These are phyloP conservation scores for Eimeria falciformis DNA, from an alignment of 169 alveolate genomes.

Conservation along the genomic window DNA sequence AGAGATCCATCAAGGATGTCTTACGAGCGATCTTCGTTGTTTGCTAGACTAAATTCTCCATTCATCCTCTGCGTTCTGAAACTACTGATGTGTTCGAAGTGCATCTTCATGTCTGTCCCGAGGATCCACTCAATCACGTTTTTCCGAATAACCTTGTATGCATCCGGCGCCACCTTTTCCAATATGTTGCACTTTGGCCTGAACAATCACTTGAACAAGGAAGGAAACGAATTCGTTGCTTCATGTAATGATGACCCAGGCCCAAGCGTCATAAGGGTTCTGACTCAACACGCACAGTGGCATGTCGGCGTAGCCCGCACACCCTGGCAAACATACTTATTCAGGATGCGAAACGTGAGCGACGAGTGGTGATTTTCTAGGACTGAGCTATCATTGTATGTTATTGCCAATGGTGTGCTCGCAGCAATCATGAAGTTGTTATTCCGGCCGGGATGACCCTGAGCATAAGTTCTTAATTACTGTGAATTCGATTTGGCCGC, in stretches of 20 bases:
- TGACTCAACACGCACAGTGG: too few relatives aligned
- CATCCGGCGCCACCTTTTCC: conserved; percentile 16
- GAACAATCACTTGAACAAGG: too few relatives aligned
- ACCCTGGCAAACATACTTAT: not conserved
- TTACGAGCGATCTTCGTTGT: conserved; percentile 63
- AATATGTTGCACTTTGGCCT: conserved; percentile 38
- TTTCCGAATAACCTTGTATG: conserved; percentile 59
- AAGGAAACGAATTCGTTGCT: too few relatives aligned
- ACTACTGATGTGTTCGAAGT: conserved; percentile 91
- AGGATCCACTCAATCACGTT: conserved; percentile 85
- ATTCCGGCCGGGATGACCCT: conserved; percentile 94
- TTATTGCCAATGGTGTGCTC: conserved; percentile 88
- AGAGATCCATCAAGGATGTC: too few relatives aligned
- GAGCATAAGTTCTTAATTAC: not conserved
- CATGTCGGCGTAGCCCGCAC: too few relatives aligned
- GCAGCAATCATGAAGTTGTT: conserved; percentile 88
- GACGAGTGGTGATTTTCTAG: conserved; percentile 96
- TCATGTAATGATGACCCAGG: too few relatives aligned
- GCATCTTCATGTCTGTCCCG: conserved; percentile 95
- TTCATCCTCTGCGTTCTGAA: conserved; percentile 84
- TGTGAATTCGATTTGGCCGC: not conserved
- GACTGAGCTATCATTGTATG: conserved; percentile 94
- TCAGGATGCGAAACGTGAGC: conserved; percentile 86
- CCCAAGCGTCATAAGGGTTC: too few relatives aligned
- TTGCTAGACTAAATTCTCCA: conserved; percentile 28